phyloP scores from a whole-genome alignment of 2,329 filamentous ascomycete genomes.

The Fusarium denticulatum region DNA sequence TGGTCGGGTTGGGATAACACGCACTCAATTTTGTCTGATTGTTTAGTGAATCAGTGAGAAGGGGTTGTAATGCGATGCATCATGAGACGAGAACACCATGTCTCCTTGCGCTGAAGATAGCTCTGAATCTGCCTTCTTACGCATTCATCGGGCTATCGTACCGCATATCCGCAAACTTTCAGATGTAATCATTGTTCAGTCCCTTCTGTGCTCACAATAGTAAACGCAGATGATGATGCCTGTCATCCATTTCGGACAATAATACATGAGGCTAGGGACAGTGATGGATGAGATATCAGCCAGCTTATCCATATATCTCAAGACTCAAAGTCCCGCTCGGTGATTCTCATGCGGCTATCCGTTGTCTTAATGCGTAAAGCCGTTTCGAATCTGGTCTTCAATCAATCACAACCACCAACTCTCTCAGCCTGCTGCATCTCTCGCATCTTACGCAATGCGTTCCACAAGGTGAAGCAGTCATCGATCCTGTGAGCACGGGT shows the following conservation, averaged over 20 bases:
- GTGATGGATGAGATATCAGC: not conserved
- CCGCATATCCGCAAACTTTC: not conserved
- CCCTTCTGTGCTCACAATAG: no score
- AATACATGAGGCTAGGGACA: not conserved
- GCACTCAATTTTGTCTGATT: not conserved
- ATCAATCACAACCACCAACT: not conserved
- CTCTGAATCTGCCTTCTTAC: not conserved
- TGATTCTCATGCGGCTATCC: slow-evolving; percentile 3
- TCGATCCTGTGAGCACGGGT: slow-evolving; percentile 14
- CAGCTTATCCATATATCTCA: not conserved
- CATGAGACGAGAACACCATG: not conserved
- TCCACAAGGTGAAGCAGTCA: not conserved
- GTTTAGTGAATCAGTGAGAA: not conserved
- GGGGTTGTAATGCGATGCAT: not conserved
- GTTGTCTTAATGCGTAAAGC: not conserved
- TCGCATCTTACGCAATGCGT: not conserved
- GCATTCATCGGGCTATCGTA: no score
- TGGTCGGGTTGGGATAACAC: not conserved
- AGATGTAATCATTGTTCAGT: no score
- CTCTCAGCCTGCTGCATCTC: not conserved
- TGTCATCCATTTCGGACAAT: not conserved
- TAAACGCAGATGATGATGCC: not conserved
- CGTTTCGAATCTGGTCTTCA: not conserved
- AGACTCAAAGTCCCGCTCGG: not conserved
- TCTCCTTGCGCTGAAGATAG: not conserved